Conservation (phyloP, 2,329 filamentous ascomycete species). For the Cladobotryum mycophilum region DNA sequence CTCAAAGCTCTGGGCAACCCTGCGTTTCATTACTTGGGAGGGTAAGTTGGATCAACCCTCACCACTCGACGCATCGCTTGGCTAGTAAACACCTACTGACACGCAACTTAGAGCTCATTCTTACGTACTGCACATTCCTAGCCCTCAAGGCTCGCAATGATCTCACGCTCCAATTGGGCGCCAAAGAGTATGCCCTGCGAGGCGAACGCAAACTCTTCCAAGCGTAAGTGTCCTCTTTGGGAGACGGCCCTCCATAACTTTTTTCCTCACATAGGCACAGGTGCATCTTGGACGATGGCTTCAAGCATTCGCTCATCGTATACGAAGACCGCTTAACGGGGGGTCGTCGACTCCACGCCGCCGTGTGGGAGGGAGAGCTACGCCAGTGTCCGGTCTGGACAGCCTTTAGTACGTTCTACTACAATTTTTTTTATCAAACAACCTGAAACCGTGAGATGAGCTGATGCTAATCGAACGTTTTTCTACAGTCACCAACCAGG, state of each 20-base stretch:
- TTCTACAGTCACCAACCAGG: constrained; percentile 45
- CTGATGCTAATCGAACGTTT: neutral
- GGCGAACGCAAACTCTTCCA: constrained; percentile 49
- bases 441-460: neutral
- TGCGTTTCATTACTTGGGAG: constrained; percentile 57
- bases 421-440: too few relatives aligned
- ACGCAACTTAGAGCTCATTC: constrained; percentile 44
- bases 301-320: constrained; percentile 47
- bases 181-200: constrained; percentile 40
- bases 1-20: constrained; percentile 46
- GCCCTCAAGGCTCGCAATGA: constrained; percentile 47
- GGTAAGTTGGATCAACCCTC: constrained; percentile 30
- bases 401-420: constrained; percentile 48
- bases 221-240: constrained; percentile 37
- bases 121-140: constrained; percentile 54
- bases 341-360: constrained; percentile 49
- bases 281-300: constrained; percentile 50
- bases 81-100: neutral
- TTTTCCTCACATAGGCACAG: constrained; percentile 26
- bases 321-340: constrained; percentile 44
- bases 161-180: constrained; percentile 37
- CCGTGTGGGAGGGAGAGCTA: constrained; percentile 49
- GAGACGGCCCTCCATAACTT: neutral
- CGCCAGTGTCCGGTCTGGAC: constrained; percentile 56
- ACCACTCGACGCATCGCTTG: neutral